Evolutionary conservation across 148 eudicot genomes (phyloP).

Genomic region (Dysphania ambrosioides): DNA sequence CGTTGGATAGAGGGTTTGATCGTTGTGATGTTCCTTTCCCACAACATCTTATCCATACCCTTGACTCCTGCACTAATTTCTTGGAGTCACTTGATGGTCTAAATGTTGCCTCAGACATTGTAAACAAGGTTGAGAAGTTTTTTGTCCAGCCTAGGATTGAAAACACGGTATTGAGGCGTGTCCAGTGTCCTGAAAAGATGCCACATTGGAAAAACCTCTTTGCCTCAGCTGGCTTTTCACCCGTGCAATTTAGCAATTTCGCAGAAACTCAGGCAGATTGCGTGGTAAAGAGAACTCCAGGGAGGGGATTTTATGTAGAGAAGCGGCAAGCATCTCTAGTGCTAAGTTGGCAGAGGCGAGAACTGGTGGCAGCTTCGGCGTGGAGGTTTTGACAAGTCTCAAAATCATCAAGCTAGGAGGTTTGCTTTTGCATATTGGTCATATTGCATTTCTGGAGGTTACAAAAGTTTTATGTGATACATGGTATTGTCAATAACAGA

Average conservation of each 20-base stretch:
- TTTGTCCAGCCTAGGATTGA: conserved; percentile 77
- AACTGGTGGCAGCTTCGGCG: conserved; percentile 83
- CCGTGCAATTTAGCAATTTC: conserved; percentile 68
- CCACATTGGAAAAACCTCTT: conserved; percentile 83
- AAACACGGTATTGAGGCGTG: conserved; percentile 60
- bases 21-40: conserved; percentile 73
- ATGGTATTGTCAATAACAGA: conserved; percentile 28
- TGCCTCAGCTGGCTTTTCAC: conserved; percentile 60
- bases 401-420: conserved; percentile 23
- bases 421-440: conserved; percentile 18
- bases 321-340: conserved; percentile 79
- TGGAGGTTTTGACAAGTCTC: conserved; percentile 66
- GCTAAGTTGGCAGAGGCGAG: conserved; percentile 81
- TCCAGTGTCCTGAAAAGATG: conserved; percentile 57
- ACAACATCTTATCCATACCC: conserved; percentile 64
- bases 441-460: conserved; percentile 15
- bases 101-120: conserved; percentile 56
- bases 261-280: conserved; percentile 87
- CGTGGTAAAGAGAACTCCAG: conserved; percentile 74
- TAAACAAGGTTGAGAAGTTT: conserved; percentile 72
- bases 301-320: conserved; percentile 77
- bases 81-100: conserved; percentile 87
- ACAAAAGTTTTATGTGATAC: conserved; percentile 10
- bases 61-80: conserved; percentile 65
- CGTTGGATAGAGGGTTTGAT: conserved; percentile 75